Conservation (phyloP, 305 asterid species). For the Solanum aculeatissimum region DNA sequence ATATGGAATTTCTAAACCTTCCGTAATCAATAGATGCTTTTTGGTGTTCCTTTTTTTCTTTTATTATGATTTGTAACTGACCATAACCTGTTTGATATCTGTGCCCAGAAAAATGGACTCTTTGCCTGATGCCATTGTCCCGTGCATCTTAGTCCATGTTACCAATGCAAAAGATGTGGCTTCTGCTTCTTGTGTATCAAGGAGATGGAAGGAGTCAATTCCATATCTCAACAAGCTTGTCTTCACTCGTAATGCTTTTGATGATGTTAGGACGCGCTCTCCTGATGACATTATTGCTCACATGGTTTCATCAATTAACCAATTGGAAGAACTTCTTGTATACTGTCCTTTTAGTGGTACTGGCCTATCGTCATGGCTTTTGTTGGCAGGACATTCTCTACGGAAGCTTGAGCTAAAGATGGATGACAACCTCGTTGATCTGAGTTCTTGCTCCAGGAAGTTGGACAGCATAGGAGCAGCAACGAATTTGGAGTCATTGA, state of each 20-base stretch:
- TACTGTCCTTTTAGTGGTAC: constrained; percentile 70
- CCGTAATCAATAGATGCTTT: not conserved
- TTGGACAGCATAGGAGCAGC: constrained; percentile 69
- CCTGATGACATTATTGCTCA: constrained; percentile 46
- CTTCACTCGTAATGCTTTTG: constrained; percentile 67
- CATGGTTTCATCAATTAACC: constrained; percentile 41
- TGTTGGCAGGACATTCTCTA: constrained; percentile 34
- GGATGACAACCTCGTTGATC: constrained; percentile 52
- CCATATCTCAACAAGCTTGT: constrained; percentile 59
- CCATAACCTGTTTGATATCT: constrained; percentile 22
- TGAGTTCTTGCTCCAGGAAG: constrained; percentile 33
- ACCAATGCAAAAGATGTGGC: constrained; percentile 84
- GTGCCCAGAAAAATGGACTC: constrained; percentile 57
- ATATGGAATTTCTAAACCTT: not conserved
- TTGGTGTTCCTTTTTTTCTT: not conserved
- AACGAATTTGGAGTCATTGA: constrained; percentile 66
- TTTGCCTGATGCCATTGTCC: constrained; percentile 73
- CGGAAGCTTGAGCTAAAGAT: constrained; percentile 73
- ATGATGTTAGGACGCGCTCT: constrained; percentile 34
- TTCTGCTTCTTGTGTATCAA: constrained; percentile 67
- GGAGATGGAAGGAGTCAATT: constrained; percentile 73
- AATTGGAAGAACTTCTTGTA: constrained; percentile 71
- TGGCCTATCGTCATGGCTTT: constrained; percentile 76
- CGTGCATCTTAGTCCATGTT: constrained; percentile 54
- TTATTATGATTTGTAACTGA: not conserved